These are phyloP conservation scores for Leishmania aethiopica DNA, from an alignment of 208 protist species.

Conservation along the genomic window DNA sequence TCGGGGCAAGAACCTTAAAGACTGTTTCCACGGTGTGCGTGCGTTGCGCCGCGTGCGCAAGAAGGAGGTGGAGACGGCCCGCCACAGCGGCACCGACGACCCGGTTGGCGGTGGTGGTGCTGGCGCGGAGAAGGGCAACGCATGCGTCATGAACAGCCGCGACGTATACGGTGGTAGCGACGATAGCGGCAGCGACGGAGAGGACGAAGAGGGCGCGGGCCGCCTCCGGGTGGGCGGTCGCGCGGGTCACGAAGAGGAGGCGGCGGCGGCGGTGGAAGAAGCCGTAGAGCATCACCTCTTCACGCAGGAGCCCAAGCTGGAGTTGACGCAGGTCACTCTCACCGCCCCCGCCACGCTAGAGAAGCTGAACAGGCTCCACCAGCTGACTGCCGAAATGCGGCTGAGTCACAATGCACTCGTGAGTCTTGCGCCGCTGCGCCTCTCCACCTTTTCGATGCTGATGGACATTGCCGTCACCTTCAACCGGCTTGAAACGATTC, in stretches of 20 bases:
- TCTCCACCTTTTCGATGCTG: slow-evolving; percentile 47
- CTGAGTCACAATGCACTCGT: slow-evolving; percentile 53
- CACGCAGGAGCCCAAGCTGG: slow-evolving; percentile 22
- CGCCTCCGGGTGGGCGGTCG: neutral
- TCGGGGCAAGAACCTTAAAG: slow-evolving; percentile 57
- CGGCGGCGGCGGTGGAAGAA: slow-evolving; percentile 12
- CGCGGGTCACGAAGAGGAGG: neutral
- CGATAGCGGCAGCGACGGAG: slow-evolving; percentile 1
- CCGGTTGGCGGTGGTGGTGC: neutral
- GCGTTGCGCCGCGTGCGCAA: slow-evolving; percentile 50
- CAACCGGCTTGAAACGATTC: slow-evolving; percentile 64
- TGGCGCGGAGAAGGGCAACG: neutral
- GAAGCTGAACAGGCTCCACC: slow-evolving; percentile 34
- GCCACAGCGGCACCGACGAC: slow-evolving; percentile 9
- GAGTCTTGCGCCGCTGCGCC: slow-evolving; percentile 31
- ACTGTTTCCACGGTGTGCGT: slow-evolving; percentile 67
- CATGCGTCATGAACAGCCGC: slow-evolving; percentile 1
- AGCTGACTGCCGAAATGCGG: slow-evolving; percentile 26
- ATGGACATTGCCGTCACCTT: slow-evolving; percentile 58
- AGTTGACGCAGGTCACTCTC: slow-evolving; percentile 19
- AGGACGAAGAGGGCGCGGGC: neutral
- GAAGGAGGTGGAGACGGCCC: slow-evolving; percentile 39
- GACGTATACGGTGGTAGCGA: slow-evolving; percentile 1
- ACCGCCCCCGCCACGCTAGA: slow-evolving; percentile 13
- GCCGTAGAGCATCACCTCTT: slow-evolving; percentile 12